Evolutionary conservation across 345 rosid species (phyloP), one percentile per base, ranked within the genome.

Genomic region (Crucihimalaya himalaica): DNA sequence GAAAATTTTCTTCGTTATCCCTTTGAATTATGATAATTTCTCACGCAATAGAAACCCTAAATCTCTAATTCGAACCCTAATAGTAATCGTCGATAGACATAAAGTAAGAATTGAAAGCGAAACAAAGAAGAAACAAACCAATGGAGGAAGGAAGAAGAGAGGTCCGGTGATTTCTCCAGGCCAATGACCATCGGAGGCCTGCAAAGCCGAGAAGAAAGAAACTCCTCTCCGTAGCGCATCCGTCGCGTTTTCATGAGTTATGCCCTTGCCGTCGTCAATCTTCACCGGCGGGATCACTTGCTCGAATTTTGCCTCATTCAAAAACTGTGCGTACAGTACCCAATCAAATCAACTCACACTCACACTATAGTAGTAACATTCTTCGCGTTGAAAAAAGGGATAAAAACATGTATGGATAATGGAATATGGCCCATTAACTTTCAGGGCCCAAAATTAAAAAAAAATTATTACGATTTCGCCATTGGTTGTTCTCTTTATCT

Each of bases 111-210:
- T 46, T 13, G 8, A 27, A 60, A 47, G 43, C 4, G 2, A 19
- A 48, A 16, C 5, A 21, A 47, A 72, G 25, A 46, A 47, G 54
- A 46, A 6, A 35, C 18, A 3, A 37, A 86, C 88, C 82, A 84
- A 32, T 1, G 91, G 94, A 51, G 89, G 89, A 50, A 89, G 83
- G 76, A 86, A 84, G 73, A 86, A 89, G 76, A 80, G 66, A 32
- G 94, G 86, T 14, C 94, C 91, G 27, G 89, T 81, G 28, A 73
- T 74, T 69, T 89, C 94, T 18, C 81, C 79, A 7, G 91, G 94
- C 91, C 91, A 89, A 68, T 89, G 91, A 31, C 91, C 91, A 60
- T 86, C 88, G 51, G 83, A 84, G 9, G 89, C 83, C 27, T 86
- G 94, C 34, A 86, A 60, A 64, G 88, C 83, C 12, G 94, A 81